Percentiles rank a stretch among this genome's conserved stretches.
These are phyloP conservation scores for Globisporangium recalcitrans DNA, from an alignment of 352 stramenopile genomes.

Conservation along the genomic window DNA sequence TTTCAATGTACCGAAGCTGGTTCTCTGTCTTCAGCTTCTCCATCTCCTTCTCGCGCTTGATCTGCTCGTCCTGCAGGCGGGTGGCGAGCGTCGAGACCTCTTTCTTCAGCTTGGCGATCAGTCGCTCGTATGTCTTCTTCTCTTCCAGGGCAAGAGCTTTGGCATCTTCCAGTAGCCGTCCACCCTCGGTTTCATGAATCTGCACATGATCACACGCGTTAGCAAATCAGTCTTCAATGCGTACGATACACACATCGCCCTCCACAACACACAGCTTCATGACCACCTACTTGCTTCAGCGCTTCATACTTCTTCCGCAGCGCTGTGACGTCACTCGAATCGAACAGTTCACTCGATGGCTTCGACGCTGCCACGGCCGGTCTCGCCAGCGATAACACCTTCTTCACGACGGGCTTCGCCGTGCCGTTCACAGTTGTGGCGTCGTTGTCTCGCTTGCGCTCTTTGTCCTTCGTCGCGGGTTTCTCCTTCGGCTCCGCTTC, in stretches of 20 bases:
- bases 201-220: conserved; percentile 14
- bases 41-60: conserved; percentile 37
- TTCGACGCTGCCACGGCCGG: neutral
- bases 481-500: conserved; percentile 2
- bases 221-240: neutral
- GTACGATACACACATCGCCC: neutral
- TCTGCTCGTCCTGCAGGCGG: conserved; percentile 42
- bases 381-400: neutral
- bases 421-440: conserved; percentile 8
- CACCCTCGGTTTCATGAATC: conserved; percentile 60
- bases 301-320: conserved; percentile 40
- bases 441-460: conserved; percentile 12
- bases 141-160: conserved; percentile 51
- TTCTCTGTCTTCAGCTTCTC: conserved; percentile 47
- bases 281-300: conserved; percentile 33
- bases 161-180: conserved; percentile 58
- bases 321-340: conserved; percentile 8
- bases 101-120: conserved; percentile 64
- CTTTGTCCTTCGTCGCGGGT: conserved; percentile 9
- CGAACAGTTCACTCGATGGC: neutral
- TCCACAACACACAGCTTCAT: neutral
- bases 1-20: conserved; percentile 22
- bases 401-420: conserved; percentile 3
- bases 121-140: conserved; percentile 67
- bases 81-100: conserved; percentile 56